Percentiles rank a stretch among this genome's conserved stretches.
Conservation (phyloP, 495 filamentous ascomycete genomes). For the Tricharina praecox region DNA sequence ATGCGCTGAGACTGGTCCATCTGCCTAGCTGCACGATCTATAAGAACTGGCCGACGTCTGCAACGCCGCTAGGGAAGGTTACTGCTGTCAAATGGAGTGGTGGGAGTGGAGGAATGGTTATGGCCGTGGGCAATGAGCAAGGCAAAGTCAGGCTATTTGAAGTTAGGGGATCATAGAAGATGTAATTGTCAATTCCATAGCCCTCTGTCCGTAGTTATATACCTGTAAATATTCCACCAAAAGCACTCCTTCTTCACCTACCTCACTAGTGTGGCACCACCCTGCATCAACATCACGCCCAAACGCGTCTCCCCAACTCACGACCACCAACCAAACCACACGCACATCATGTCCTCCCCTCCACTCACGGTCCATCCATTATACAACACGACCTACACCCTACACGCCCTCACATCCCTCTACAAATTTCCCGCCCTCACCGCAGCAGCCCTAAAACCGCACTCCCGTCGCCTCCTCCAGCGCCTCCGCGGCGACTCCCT, state of each 20-base stretch:
- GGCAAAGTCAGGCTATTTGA: slow-evolving; percentile 81
- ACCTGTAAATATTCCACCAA: too few species aligned
- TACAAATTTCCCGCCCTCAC: slow-evolving; percentile 31
- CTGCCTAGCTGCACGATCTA: slow-evolving; percentile 85
- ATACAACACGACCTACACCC: slow-evolving; percentile 39
- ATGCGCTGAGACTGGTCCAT: slow-evolving; percentile 77
- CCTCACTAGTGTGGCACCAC: too few species aligned
- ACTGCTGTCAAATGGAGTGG: slow-evolving; percentile 63
- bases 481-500: slow-evolving; percentile 37
- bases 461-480: slow-evolving; percentile 37
- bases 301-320: not conserved
- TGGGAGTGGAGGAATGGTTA: slow-evolving; percentile 39
- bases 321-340: not conserved
- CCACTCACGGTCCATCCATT: too few species aligned
- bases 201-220: too few species aligned
- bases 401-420: slow-evolving; percentile 41
- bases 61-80: slow-evolving; percentile 75
- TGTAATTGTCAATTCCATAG: too few species aligned
- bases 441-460: slow-evolving; percentile 29
- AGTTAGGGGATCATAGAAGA: slow-evolving; percentile 40
- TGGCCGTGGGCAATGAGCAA: slow-evolving; percentile 73
- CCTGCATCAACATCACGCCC: not conserved
- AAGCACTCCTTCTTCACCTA: too few species aligned
- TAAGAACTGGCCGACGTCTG: slow-evolving; percentile 84
- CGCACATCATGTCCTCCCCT: too few species aligned